Base-by-base conservation (phyloP, 805 yeast species). In the Kuraishia cidri region DNA sequence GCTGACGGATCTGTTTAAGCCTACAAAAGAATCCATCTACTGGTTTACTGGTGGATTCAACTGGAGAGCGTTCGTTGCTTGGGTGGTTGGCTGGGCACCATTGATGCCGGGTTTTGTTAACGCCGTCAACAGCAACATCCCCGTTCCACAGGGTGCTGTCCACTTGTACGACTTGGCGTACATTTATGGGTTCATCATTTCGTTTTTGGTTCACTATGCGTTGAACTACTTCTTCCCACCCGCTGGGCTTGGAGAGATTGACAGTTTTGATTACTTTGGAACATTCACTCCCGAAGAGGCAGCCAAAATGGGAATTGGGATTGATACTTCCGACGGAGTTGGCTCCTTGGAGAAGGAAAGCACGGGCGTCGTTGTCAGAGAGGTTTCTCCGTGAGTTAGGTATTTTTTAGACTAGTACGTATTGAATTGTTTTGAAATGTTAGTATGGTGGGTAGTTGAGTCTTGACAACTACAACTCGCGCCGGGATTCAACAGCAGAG, bases 101-200 rank as follows among this genome's bases (percentile, higher is more conserved):
- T 71, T 71, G 14, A 36, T 71, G 17, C 77, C 77, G 3, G 77
- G 77, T 23, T 49, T 66, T 10, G 43, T 56, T 48, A 41, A 59
- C 52, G 41, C 58, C 44, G 39, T 38, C 11, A 45, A 42, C 27
- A 32, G 39, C 6, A 30, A 17, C 16, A 33, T 44, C 26, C 56
- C 54, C 27, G 48, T 62, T 54, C 44, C 56, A 2, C 43, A 56
- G 4, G 74, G 74, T n/a, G 53, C 60, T 11, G 47, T 52, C 6
- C 58, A 64, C 36, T 65, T 56, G 43, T 69, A 57, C 44, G 51
- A 61, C 33, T 71, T 67, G 32, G 66, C 64, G 35, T 53, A 62
- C 12, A 51, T 68, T 38, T 65, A 62, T 38, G 62, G 64, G 3
- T 66, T 65, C 36, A 37, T 47, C 14, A 53, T 60, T 21, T 52